phyloP scores from a whole-genome alignment of 805 yeast species.

The Saccharomyces eubayanus region DNA sequence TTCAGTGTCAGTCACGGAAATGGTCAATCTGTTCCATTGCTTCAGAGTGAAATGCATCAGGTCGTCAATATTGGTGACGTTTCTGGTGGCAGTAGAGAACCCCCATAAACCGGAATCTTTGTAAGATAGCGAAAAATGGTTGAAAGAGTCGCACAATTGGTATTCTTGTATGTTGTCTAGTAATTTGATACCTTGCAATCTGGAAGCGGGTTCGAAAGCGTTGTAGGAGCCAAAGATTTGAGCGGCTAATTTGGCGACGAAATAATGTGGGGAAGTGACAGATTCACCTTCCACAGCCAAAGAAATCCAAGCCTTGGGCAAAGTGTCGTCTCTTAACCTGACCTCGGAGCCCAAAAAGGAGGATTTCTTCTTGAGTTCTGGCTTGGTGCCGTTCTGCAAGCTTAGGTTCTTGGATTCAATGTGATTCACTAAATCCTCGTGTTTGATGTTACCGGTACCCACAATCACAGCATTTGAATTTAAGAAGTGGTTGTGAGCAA shows the following conservation, averaged over 20 bases:
- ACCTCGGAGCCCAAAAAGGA: slow-evolving; percentile 79
- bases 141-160: slow-evolving; percentile 63
- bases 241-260: slow-evolving; percentile 68
- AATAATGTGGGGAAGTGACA: slow-evolving; percentile 51
- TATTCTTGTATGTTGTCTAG: slow-evolving; percentile 60
- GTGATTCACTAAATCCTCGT: slow-evolving; percentile 60
- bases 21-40: slow-evolving; percentile 80
- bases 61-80: slow-evolving; percentile 59
- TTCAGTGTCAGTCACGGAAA: slow-evolving; percentile 69
- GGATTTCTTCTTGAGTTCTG: slow-evolving; percentile 42
- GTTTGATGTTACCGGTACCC: slow-evolving; percentile 59
- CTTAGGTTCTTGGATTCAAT: slow-evolving; percentile 42
- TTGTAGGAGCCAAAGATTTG: slow-evolving; percentile 48
- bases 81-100: slow-evolving; percentile 56
- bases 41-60: slow-evolving; percentile 71
- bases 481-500: slow-evolving; percentile 49
- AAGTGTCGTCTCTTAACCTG: slow-evolving; percentile 80
- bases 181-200: slow-evolving; percentile 59
- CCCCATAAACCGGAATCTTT: slow-evolving; percentile 83
- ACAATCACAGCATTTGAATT: slow-evolving; percentile 62
- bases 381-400: slow-evolving; percentile 42
- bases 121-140: slow-evolving; percentile 66
- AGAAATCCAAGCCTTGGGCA: slow-evolving; percentile 71
- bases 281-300: slow-evolving; percentile 72
- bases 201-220: slow-evolving; percentile 47